These are phyloP conservation scores for Sclerotinia sclerotiorum DNA, from an alignment of 2,329 filamentous ascomycete species.

Conservation along the genomic window DNA sequence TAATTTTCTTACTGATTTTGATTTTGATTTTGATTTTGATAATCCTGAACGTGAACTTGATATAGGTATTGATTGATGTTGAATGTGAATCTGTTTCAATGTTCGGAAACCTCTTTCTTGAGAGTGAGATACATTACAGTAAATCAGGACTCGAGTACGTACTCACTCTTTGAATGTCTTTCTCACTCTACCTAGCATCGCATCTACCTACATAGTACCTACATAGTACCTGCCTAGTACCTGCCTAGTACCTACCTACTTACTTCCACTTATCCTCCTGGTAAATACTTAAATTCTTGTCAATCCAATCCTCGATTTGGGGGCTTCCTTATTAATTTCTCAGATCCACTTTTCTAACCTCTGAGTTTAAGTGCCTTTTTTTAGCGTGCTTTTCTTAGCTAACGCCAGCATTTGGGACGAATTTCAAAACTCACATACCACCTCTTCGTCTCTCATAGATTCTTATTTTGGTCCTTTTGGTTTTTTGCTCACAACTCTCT, in stretches of 20 bases:
- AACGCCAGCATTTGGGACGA: conserved; percentile 2
- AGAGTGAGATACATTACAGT: too few relatives aligned
- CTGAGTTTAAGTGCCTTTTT: not conserved
- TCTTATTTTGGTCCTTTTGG: not conserved
- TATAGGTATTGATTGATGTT: not conserved
- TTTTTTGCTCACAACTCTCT: not conserved
- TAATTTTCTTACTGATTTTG: too few relatives aligned
- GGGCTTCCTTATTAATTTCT: conserved; percentile 9
- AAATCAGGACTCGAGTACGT: too few relatives aligned
- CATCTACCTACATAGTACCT: too few relatives aligned
- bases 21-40: too few relatives aligned
- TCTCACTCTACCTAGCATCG: too few relatives aligned
- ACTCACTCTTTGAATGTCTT: not conserved
- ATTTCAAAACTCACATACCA: conserved; percentile 5
- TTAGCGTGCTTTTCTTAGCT: conserved; percentile 11
- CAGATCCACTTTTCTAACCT: conserved; percentile 5
- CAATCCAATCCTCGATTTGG: too few relatives aligned
- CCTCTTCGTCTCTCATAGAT: not conserved
- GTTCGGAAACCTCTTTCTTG: too few relatives aligned
- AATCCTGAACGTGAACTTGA: too few relatives aligned
- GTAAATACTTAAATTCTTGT: not conserved
- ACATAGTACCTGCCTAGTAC: not conserved
- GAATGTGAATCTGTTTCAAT: not conserved
- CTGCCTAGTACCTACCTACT: not conserved
- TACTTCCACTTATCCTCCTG: not conserved